phyloP scores from a whole-genome alignment of 1,284 basidiomycete genomes.

The Ceratobasidium sp. region DNA sequence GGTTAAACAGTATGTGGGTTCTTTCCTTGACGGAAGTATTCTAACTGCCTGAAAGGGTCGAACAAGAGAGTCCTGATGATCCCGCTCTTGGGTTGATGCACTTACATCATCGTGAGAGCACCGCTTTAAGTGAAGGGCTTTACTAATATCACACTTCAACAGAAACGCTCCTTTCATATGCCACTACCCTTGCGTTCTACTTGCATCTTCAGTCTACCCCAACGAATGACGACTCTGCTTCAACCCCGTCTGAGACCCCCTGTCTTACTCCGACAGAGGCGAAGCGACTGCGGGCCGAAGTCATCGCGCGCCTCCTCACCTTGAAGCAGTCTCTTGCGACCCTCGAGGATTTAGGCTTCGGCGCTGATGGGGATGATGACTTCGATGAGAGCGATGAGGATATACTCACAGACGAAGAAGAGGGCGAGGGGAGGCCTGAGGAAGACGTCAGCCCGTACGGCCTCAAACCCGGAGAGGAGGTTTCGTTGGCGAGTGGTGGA shows the following conservation, averaged over 20 bases:
- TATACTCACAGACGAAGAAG: constrained; percentile 57
- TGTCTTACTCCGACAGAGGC: constrained; percentile 4
- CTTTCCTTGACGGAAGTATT: constrained; percentile 5
- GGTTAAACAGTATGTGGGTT: constrained; percentile 62
- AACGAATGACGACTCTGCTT: constrained; percentile 59
- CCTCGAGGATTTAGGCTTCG: constrained; percentile 82
- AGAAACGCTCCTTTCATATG: constrained; percentile 90
- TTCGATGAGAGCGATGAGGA: constrained; percentile 47
- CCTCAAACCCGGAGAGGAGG: constrained; percentile 52
- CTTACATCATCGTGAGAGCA: constrained; percentile 73
- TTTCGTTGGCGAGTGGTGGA: constrained; percentile 47
- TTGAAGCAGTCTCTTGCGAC: constrained; percentile 84
- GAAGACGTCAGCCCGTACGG: constrained; percentile 52
- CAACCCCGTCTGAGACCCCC: not conserved
- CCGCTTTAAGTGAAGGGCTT: not conserved
- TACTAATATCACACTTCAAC: constrained; percentile 28
- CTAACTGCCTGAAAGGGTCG: constrained; percentile 53
- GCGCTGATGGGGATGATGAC: constrained; percentile 51
- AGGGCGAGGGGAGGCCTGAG: constrained; percentile 48
- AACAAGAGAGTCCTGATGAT: constrained; percentile 57
- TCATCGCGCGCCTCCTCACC: constrained; percentile 79
- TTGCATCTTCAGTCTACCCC: constrained; percentile 78
- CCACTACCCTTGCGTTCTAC: constrained; percentile 91
- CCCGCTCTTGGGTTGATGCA: constrained; percentile 70
- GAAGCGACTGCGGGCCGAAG: constrained; percentile 58